Conservation (phyloP, 2,329 filamentous ascomycete genomes). For the Aureobasidium sp. region DNA sequence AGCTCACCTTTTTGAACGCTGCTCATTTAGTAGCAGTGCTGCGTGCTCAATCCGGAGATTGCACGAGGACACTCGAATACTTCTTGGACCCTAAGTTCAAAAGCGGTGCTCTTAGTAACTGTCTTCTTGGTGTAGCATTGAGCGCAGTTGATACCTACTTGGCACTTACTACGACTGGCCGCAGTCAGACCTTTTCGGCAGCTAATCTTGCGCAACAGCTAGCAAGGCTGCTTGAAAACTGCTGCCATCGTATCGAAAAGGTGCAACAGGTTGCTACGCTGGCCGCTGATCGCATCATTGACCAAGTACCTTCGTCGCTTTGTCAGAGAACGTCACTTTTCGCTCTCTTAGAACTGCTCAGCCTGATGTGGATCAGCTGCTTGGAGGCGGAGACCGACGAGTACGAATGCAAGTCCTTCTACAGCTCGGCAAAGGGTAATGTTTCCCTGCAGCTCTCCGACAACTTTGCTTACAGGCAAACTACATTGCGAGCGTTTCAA, state of each 20-base stretch:
- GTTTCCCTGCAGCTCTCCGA: conserved; percentile 90
- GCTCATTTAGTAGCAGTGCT: conserved; percentile 84
- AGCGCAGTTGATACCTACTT: conserved; percentile 75
- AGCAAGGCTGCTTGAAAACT: conserved; percentile 74
- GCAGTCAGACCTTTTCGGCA: conserved; percentile 74
- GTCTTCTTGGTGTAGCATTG: conserved; percentile 57
- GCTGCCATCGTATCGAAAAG: conserved; percentile 87
- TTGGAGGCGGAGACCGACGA: conserved; percentile 90
- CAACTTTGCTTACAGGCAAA: conserved; percentile 74
- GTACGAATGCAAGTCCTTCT: conserved; percentile 78
- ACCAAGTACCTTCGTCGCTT: conserved; percentile 76
- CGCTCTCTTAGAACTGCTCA: conserved; percentile 82
- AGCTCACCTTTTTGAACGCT: conserved; percentile 86
- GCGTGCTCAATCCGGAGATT: conserved; percentile 79
- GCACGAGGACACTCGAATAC: conserved; percentile 81
- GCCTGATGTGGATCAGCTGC: conserved; percentile 92
- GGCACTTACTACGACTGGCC: conserved; percentile 62
- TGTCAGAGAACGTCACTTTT: conserved; percentile 89
- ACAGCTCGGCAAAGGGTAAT: conserved; percentile 67
- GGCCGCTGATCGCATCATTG: conserved; percentile 80
- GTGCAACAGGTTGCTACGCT: conserved; percentile 80
- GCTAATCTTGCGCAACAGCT: conserved; percentile 86
- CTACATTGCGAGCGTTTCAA: conserved; percentile 71
- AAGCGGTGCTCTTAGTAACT: conserved; percentile 53
- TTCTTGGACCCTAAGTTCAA: conserved; percentile 86